Conservation (phyloP, 345 rosid genomes). For the Sonneratia caseolaris region DNA sequence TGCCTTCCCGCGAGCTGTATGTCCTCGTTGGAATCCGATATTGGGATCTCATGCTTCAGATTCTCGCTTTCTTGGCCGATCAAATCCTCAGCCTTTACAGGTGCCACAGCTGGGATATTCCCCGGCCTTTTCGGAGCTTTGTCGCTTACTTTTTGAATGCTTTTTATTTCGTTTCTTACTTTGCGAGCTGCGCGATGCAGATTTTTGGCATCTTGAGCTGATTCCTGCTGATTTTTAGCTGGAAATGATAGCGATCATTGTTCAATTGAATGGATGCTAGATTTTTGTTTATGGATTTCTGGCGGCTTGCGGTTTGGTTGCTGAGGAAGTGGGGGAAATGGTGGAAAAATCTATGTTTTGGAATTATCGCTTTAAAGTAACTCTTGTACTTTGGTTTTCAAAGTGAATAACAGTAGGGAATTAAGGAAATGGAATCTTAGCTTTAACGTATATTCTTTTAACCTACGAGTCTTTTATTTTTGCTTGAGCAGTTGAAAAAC, state of each 20-base stretch:
- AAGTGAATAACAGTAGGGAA: not conserved
- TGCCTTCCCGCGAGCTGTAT: no score
- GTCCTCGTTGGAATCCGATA: not conserved
- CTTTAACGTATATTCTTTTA: not conserved
- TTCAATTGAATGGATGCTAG: not conserved
- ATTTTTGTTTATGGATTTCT: not conserved
- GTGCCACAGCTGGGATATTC: constrained; percentile 15
- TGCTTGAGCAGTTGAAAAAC: not conserved
- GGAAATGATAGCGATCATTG: no score
- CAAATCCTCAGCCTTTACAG: constrained; percentile 17
- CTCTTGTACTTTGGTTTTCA: not conserved
- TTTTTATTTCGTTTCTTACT: not conserved
- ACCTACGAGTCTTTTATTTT: not conserved
- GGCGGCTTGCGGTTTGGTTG: constrained; percentile 1
- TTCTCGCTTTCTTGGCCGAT: constrained; percentile 20
- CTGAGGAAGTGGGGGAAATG: not conserved
- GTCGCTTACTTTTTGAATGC: not conserved
- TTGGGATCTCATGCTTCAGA: not conserved
- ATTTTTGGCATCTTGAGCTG: constrained; percentile 13
- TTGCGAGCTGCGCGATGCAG: constrained; percentile 11
- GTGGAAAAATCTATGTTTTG: not conserved
- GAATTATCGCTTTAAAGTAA: not conserved
- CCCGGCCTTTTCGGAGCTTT: not conserved
- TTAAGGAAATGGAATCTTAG: not conserved
- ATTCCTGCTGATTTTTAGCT: constrained; percentile 21